Evolutionary conservation across 768 basidiomycete genomes (phyloP).

Genomic region (Amanita polypyramis): DNA sequence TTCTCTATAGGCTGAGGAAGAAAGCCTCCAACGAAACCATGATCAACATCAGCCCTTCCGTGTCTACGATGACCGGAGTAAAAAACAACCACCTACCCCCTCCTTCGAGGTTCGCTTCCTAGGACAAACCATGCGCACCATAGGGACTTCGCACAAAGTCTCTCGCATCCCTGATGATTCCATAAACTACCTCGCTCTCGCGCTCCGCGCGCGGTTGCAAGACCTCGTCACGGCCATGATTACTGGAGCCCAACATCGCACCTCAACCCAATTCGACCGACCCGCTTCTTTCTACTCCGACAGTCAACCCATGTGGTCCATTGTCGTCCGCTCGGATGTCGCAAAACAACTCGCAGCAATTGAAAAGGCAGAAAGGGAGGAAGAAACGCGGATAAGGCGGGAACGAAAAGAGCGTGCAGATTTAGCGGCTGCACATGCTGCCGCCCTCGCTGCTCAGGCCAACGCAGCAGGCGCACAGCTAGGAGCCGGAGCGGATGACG

Average conservation of each 20-base stretch:
- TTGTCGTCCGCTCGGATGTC: slow-evolving; percentile 68
- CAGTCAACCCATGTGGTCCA: slow-evolving; percentile 73
- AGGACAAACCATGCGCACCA: slow-evolving; percentile 54
- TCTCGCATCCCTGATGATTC: slow-evolving; percentile 56
- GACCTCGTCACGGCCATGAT: slow-evolving; percentile 62
- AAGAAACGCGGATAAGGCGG: slow-evolving; percentile 63
- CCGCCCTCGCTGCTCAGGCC: slow-evolving; percentile 49
- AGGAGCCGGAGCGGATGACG: slow-evolving; percentile 20
- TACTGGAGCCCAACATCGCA: slow-evolving; percentile 56
- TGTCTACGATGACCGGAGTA: slow-evolving; percentile 66
- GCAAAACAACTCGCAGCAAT: slow-evolving; percentile 67
- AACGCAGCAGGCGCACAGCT: slow-evolving; percentile 19
- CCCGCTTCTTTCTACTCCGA: slow-evolving; percentile 57
- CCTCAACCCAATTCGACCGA: slow-evolving; percentile 59
- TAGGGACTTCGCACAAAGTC: slow-evolving; percentile 63
- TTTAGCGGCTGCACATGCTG: slow-evolving; percentile 59
- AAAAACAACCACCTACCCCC: slow-evolving; percentile 62
- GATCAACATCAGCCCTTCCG: slow-evolving; percentile 55
- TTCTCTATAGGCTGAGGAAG: slow-evolving; percentile 67
- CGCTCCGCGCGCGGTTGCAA: slow-evolving; percentile 65
- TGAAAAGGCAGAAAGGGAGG: slow-evolving; percentile 75
- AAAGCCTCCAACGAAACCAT: slow-evolving; percentile 56
- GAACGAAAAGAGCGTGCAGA: slow-evolving; percentile 75
- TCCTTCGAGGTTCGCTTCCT: slow-evolving; percentile 61
- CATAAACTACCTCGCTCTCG: slow-evolving; percentile 70